A percentile compares a stretch with the other conserved stretches of the same genome.
These are phyloP conservation scores for Cladosporium sp. DNA, from an alignment of 2,329 filamentous ascomycete genomes.

Conservation along the genomic window DNA sequence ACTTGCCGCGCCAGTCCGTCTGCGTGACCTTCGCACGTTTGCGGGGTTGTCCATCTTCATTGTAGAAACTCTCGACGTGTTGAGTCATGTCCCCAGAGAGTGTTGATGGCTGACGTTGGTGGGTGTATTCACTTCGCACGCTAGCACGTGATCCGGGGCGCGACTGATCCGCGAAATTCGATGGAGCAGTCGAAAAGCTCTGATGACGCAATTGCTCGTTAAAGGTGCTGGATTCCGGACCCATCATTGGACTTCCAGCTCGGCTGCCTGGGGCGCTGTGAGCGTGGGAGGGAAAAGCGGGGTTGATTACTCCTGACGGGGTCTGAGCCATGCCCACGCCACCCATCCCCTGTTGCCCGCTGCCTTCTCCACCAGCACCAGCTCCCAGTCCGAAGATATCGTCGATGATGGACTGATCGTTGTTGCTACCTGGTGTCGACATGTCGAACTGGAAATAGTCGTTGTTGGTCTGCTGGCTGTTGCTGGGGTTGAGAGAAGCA, in stretches of 20 bases:
- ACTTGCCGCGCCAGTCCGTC: slow-evolving; percentile 64
- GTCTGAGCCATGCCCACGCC: slow-evolving; percentile 27
- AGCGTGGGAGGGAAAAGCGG: slow-evolving; percentile 27
- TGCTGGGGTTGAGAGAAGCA: slow-evolving; percentile 55
- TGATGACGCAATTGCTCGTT: slow-evolving; percentile 30
- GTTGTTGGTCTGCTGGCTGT: slow-evolving; percentile 32
- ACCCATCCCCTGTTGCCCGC: slow-evolving; percentile 18
- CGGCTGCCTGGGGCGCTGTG: slow-evolving; percentile 36
- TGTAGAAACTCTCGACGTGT: slow-evolving; percentile 24
- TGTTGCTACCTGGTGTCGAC: slow-evolving; percentile 15
- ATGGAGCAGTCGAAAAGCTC: slow-evolving; percentile 24
- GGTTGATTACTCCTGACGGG: slow-evolving; percentile 27
- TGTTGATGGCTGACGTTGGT: slow-evolving; percentile 19
- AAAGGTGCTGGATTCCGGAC: slow-evolving; percentile 31
- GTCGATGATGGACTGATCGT: slow-evolving; percentile 22
- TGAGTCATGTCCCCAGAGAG: slow-evolving; percentile 17
- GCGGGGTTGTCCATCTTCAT: slow-evolving; percentile 53
- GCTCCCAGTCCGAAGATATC: slow-evolving; percentile 27
- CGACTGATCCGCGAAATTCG: slow-evolving; percentile 24
- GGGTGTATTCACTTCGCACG: slow-evolving; percentile 28
- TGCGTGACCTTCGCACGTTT: slow-evolving; percentile 77
- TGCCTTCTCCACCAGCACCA: slow-evolving; percentile 15
- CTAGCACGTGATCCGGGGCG: slow-evolving; percentile 30
- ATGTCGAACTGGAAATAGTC: slow-evolving; percentile 26
- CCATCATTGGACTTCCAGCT: slow-evolving; percentile 40